These are phyloP conservation scores for Trichoderma virens DNA, from an alignment of 495 filamentous ascomycete species.

Conservation along the genomic window DNA sequence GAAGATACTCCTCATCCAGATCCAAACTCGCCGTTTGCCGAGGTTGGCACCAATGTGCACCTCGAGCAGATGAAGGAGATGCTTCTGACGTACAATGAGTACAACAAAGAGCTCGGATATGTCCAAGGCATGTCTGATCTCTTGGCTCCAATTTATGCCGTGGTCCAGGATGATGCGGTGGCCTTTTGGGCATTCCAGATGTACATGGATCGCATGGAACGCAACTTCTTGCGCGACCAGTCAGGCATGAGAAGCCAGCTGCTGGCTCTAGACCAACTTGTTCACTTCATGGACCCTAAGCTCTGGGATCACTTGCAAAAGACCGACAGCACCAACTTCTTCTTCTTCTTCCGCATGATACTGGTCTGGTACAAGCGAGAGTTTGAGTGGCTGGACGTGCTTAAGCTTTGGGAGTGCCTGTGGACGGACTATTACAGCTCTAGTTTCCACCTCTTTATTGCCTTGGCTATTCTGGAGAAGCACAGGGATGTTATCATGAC, in stretches of 20 bases:
- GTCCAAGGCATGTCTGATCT: slow-evolving; percentile 99
- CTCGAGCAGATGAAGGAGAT: slow-evolving; percentile 99
- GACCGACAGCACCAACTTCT: slow-evolving; percentile 95
- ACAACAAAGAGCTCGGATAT: slow-evolving; percentile 86
- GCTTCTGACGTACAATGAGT: slow-evolving; percentile 96
- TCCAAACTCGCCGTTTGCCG: slow-evolving; percentile 89
- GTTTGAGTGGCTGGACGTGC: slow-evolving; percentile 78
- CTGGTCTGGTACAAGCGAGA: slow-evolving; percentile 98
- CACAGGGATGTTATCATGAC: slow-evolving; percentile 91
- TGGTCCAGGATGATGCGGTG: slow-evolving; percentile 92
- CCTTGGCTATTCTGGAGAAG: slow-evolving; percentile 90
- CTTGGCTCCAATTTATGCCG: slow-evolving; percentile 89
- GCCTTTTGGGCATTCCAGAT: slow-evolving; percentile 95
- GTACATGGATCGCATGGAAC: slow-evolving; percentile 96
- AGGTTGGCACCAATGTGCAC: slow-evolving; percentile 89
- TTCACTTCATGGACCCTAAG: slow-evolving; percentile 92
- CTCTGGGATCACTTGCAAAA: slow-evolving; percentile 83
- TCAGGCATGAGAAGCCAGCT: slow-evolving; percentile 91
- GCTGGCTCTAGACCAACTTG: slow-evolving; percentile 81
- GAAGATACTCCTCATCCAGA: slow-evolving; percentile 98
- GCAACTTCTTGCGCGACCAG: slow-evolving; percentile 95
- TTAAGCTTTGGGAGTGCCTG: slow-evolving; percentile 84
- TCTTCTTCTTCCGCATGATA: slow-evolving; percentile 99
- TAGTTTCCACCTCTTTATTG: slow-evolving; percentile 90
- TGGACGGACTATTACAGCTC: slow-evolving; percentile 90